phyloP scores from a whole-genome alignment of 2,329 filamentous ascomycete genomes.

The Periconia sp. region DNA sequence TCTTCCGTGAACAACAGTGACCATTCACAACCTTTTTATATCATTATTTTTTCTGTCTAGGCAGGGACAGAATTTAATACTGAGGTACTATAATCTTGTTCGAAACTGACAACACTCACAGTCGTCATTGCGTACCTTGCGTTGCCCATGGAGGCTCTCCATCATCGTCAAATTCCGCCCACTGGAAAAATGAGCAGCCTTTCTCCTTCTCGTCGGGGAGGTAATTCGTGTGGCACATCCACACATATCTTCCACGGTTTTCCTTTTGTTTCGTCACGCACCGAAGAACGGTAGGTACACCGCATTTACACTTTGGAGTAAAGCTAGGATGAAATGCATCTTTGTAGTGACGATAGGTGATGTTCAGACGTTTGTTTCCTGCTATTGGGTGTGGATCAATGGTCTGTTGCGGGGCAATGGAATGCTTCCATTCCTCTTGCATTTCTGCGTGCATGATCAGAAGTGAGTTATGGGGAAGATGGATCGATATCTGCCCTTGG shows the following conservation, averaged over 20 bases:
- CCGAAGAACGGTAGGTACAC: slow-evolving; percentile 67
- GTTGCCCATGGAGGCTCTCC: slow-evolving; percentile 70
- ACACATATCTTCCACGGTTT: slow-evolving; percentile 81
- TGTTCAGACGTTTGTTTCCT: slow-evolving; percentile 80
- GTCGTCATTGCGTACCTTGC: background rate
- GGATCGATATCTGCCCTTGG: slow-evolving; percentile 86
- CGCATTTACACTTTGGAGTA: slow-evolving; percentile 78
- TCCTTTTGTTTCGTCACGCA: slow-evolving; percentile 79
- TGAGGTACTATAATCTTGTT: too few relatives aligned
- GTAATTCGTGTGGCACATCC: slow-evolving; percentile 85
- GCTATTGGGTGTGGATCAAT: slow-evolving; percentile 85
- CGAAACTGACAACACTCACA: too few relatives aligned
- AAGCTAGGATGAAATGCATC: slow-evolving; percentile 72
- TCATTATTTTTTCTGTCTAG: too few relatives aligned
- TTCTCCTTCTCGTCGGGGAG: slow-evolving; percentile 65
- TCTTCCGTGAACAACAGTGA: too few relatives aligned
- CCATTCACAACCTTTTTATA: too few relatives aligned
- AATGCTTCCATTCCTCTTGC: slow-evolving; percentile 97
- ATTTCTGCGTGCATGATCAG: slow-evolving; percentile 97
- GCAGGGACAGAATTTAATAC: too few relatives aligned
- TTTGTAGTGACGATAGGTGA: slow-evolving; percentile 90
- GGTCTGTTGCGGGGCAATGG: slow-evolving; percentile 70
- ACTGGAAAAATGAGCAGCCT: slow-evolving; percentile 39
- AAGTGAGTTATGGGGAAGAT: slow-evolving; percentile 91
- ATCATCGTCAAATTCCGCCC: slow-evolving; percentile 60